phyloP scores from a whole-genome alignment of 345 rosid genomes.

The Viola odorata region DNA sequence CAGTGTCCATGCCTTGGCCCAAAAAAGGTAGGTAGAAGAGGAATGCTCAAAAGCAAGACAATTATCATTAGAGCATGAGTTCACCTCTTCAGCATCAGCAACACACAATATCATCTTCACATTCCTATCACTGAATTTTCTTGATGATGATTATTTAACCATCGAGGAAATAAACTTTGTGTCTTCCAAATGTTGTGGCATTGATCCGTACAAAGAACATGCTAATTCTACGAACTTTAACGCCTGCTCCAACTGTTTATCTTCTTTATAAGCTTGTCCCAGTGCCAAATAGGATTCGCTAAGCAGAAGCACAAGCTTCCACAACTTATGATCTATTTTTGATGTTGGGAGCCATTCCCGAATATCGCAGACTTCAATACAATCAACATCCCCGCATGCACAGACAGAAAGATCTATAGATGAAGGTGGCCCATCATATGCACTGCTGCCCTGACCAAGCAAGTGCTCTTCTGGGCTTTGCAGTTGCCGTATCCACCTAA shows the following conservation, averaged over 20 bases:
- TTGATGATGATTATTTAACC: constrained; percentile 29
- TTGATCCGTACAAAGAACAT: constrained; percentile 79
- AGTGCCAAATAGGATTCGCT: constrained; percentile 91
- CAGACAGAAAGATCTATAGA: constrained; percentile 54
- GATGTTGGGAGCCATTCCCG: constrained; percentile 92
- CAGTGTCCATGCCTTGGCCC: constrained; percentile 91
- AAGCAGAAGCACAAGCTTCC: constrained; percentile 96
- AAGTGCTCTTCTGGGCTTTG: constrained; percentile 47
- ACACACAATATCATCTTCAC: constrained; percentile 25
- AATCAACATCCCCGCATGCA: constrained; percentile 91
- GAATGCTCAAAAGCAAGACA: constrained; percentile 41
- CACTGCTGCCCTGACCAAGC: constrained; percentile 20
- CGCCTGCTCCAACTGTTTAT: constrained; percentile 73
- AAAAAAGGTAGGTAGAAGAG: constrained; percentile 63
- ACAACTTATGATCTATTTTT: constrained; percentile 68
- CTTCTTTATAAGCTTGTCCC: constrained; percentile 82
- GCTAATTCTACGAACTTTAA: constrained; percentile 77
- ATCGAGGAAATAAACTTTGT: constrained; percentile 75
- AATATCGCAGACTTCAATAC: constrained; percentile 95
- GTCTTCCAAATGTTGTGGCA: constrained; percentile 77
- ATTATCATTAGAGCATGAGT: constrained; percentile 30
- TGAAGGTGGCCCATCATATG: constrained; percentile 35
- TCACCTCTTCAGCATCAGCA: constrained; percentile 30
- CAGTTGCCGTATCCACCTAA: constrained; percentile 82
- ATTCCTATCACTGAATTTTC: constrained; percentile 20